Evolutionary conservation across 1,284 basidiomycete species (phyloP).

Genomic region (Irpex lacteus): DNA sequence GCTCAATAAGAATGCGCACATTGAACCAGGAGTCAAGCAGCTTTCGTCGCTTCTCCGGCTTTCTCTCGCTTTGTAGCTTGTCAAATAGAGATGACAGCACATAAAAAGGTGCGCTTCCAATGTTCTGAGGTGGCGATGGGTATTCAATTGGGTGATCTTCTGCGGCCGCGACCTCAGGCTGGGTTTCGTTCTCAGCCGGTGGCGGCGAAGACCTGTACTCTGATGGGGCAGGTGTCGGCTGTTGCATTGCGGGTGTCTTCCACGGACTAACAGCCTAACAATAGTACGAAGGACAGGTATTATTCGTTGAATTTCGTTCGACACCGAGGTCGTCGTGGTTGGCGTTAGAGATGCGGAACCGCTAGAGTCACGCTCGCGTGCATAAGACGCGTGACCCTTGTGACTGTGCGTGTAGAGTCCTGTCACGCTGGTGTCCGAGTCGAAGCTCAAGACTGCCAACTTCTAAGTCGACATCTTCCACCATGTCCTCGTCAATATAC

Average conservation of each 20-base stretch:
- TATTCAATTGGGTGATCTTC: conserved; percentile 33
- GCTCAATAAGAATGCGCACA: conserved; percentile 41
- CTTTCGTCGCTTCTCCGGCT: conserved; percentile 65
- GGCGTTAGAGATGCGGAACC: not conserved
- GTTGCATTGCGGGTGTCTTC: conserved; percentile 37
- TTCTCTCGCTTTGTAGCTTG: conserved; percentile 64
- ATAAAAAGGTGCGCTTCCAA: conserved; percentile 64
- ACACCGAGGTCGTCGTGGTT: not conserved
- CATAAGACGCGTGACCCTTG: not conserved
- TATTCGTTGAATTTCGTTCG: not conserved
- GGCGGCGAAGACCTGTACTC: conserved; percentile 17
- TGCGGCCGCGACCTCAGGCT: conserved; percentile 11
- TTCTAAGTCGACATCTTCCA: not conserved
- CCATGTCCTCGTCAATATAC: no score
- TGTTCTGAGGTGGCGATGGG: conserved; percentile 58
- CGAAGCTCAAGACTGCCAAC: not conserved
- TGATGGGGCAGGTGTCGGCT: conserved; percentile 53
- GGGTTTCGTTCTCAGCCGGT: not conserved
- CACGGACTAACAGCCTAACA: not conserved
- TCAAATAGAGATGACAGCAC: conserved; percentile 67
- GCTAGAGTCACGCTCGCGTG: not conserved
- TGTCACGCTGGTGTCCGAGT: not conserved
- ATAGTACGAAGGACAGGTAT: not conserved
- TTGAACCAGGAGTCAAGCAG: conserved; percentile 70
- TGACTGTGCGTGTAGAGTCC: not conserved